A percentile compares a stretch with the other conserved stretches of the same genome.
phyloP scores from a whole-genome alignment of 305 asterid genomes.

The Solanum hybrid region DNA sequence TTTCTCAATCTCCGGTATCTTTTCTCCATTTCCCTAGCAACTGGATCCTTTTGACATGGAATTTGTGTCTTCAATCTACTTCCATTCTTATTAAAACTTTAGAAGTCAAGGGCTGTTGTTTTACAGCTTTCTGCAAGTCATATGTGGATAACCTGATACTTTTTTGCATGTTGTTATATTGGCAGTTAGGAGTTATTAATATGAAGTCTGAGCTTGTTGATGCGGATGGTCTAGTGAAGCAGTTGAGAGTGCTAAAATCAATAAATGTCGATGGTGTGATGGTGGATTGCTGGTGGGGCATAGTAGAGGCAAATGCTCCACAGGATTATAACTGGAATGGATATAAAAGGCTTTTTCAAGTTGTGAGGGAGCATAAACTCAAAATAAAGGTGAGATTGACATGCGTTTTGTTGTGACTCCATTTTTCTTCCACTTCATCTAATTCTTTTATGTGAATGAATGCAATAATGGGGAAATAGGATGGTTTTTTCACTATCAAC shows the following conservation, averaged over 20 bases:
- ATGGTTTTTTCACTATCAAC: background rate
- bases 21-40: background rate
- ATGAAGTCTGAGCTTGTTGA: slow-evolving; percentile 85
- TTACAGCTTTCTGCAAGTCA: background rate
- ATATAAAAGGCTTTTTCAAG: slow-evolving; percentile 51
- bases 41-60: background rate
- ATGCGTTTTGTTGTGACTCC: background rate
- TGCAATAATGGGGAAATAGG: background rate
- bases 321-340: slow-evolving; percentile 79
- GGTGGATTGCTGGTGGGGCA: slow-evolving; percentile 99
- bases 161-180: slow-evolving; percentile 17
- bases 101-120: background rate
- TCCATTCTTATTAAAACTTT: background rate
- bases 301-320: slow-evolving; percentile 64
- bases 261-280: slow-evolving; percentile 62
- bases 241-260: slow-evolving; percentile 68
- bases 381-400: slow-evolving; percentile 52
- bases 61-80: background rate
- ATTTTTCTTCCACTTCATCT: background rate
- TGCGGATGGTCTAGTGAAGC: slow-evolving; percentile 72
- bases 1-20: background rate
- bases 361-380: slow-evolving; percentile 46
- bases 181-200: slow-evolving; percentile 76
- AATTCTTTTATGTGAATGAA: background rate
- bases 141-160: slow-evolving; percentile 12